Base-by-base conservation (phyloP, 306 rosid species). In the Quercus bicolor region DNA sequence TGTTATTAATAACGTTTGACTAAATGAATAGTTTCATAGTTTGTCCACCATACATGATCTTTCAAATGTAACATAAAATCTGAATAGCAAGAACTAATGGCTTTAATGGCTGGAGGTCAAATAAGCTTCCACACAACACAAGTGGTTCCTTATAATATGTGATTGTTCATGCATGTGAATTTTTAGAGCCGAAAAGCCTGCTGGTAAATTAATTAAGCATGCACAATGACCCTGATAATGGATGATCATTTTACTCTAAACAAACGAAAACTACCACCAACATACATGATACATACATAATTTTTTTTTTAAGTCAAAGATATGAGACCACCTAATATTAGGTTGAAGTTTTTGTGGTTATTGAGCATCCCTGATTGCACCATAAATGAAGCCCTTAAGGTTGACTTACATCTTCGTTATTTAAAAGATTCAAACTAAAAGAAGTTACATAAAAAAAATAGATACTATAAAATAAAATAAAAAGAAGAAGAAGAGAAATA, bases 321-420 rank as follows among this genome's bases (percentile, higher is more conserved):
- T 24, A 83, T 0, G 12, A 52, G 43, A 14, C 37, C 56, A 70
- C 73, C 79, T 78, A 78, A 85, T 73, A 70, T 78, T 81, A 72
- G 85, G 65, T 62, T 21, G 29, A 77, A 64, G 72, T 18, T 81
- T 31, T 62, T 48, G 85, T 74, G 85, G 82, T 24, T 9, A 9
- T 31, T 31, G 61, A 74, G 57, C 76, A 70, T 8, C 52, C 59
- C 53, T 45, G 16, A 12, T 34, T 29, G 5, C 33, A 5, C 73
- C 76, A 79, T 79, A 52, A 75, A 52, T 23, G 14, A 37, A 37
- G 45, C 19, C 24, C 45, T 61, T 18, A 31, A 10, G n/a, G 13
- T 24, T 37, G 56, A 18, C 4, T 18, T 2, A 10, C 8, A 29
- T 75, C 69, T 37, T 59, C n/a, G 15, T 59, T 6, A 7, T 37